Base-by-base conservation (phyloP, 352 stramenopile genomes). In the Phytophthora sansomeana region DNA sequence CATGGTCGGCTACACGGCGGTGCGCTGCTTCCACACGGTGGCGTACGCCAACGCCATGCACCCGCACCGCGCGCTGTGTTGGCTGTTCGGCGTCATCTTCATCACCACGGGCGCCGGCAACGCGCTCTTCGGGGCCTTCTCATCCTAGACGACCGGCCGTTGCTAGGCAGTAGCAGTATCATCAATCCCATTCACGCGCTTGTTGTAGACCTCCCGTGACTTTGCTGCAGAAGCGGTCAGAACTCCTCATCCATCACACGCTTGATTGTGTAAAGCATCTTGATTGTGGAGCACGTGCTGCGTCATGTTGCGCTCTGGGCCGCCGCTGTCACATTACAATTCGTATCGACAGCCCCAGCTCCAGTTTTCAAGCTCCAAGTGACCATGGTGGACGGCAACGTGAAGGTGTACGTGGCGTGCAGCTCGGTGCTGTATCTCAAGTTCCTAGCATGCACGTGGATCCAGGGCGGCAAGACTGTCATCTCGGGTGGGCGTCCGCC, bases 381-480 rank as follows among this genome's bases (percentile, higher is more conserved):
- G 9, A 39, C 7, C 16, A 71, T 70, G 63, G 41, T 66, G 32
- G 54, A 70, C 30, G 14, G 38, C 21, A 69, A 63, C 21, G 21
- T 87, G 38, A 79, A 90, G 71, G 74, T 75, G 38, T 83, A 78
- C 42, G 68, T 80, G 44, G 66, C 63, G 42, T 83, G 75, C 69
- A 69, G 69, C 29, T 58, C 58, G 35, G 72, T 57, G 69, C 72
- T 78, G 36, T 90, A 87, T 69, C 38, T 78, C 65, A 90, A 90
- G 70, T 88, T 85, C 70, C 38, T 90, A 33, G 59, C 54, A 47
- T 64, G 69, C 10, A 73, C 72, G 5, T 70, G 74, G 44, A 78
- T 87, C 56, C 78, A 88, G 48, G 75, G 69, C 47, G 62, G 60
- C 63, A 81, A 79, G 74, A 85, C 72, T 9, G 88, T 87, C 65